These are phyloP conservation scores for Kazachstania psychrophila DNA, from an alignment of 805 yeast species.

Conservation along the genomic window DNA sequence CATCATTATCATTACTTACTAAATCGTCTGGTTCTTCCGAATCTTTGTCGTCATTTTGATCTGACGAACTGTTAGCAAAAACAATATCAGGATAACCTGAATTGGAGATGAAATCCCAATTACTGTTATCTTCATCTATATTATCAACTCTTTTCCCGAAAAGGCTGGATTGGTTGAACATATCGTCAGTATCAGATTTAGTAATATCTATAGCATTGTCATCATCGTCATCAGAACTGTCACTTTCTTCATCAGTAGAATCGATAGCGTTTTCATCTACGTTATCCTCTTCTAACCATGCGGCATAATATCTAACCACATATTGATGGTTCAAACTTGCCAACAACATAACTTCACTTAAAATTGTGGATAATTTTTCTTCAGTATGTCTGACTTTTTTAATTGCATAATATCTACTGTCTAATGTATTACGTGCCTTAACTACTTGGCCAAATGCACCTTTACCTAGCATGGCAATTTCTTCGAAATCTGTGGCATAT, in stretches of 20 bases:
- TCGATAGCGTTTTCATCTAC: constrained; percentile 31
- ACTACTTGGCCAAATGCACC: constrained; percentile 99
- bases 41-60: constrained; percentile 3
- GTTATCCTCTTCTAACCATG: constrained; percentile 83
- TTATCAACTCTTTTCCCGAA: constrained; percentile 24
- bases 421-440: constrained; percentile 87
- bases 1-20: constrained; percentile 2
- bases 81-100: constrained; percentile 45
- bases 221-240: constrained; percentile 14
- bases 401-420: constrained; percentile 90
- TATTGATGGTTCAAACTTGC: constrained; percentile 91
- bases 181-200: constrained; percentile 10
- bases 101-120: constrained; percentile 58
- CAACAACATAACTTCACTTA: constrained; percentile 84
- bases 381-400: constrained; percentile 82
- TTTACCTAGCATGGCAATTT: constrained; percentile 78
- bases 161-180: constrained; percentile 24
- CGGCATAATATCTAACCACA: constrained; percentile 92
- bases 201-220: constrained; percentile 6
- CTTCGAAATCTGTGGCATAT: constrained; percentile 90
- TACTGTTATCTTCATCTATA: constrained; percentile 20
- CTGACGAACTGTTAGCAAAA: constrained; percentile 35
- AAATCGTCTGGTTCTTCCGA: constrained; percentile 8
- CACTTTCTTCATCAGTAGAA: constrained; percentile 22
- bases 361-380: constrained; percentile 65